Evolutionary conservation across 345 rosid species (phyloP).

Genomic region (Microcos paniculata): DNA sequence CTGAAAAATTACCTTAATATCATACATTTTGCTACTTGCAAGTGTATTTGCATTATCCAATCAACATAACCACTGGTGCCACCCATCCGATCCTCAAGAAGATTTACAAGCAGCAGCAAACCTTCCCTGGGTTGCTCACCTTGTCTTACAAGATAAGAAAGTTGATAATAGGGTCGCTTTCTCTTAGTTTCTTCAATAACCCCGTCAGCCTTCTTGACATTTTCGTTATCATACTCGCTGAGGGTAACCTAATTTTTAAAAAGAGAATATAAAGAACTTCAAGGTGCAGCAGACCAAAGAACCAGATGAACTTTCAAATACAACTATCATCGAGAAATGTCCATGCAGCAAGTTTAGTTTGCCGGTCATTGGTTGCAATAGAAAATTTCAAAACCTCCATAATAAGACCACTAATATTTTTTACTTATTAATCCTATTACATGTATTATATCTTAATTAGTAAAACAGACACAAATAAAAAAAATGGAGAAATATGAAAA

Average conservation of each 20-base stretch:
- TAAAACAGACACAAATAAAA: too few species aligned
- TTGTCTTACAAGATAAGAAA: slow-evolving; percentile 80
- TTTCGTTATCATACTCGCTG: slow-evolving; percentile 56
- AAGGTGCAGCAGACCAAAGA: too few species aligned
- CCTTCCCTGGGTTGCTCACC: slow-evolving; percentile 99
- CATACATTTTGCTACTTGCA: slow-evolving; percentile 80
- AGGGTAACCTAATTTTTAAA: slow-evolving; percentile 59
- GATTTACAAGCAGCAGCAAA: slow-evolving; percentile 68
- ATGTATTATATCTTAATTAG: too few species aligned
- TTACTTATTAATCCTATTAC: too few species aligned
- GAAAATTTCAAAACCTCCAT: too few species aligned
- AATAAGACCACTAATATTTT: too few species aligned
- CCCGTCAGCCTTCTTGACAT: slow-evolving; percentile 81
- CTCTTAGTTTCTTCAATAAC: slow-evolving; percentile 67
- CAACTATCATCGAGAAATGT: too few species aligned
- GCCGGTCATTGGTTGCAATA: too few species aligned
- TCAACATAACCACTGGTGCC: slow-evolving; percentile 77
- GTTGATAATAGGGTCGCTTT: slow-evolving; percentile 66
- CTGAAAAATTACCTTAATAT: slow-evolving; percentile 34
- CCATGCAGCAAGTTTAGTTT: too few species aligned
- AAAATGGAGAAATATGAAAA: too few species aligned
- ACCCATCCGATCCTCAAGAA: slow-evolving; percentile 78
- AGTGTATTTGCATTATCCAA: slow-evolving; percentile 84
- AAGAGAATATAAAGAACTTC: not conserved
- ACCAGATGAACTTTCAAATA: too few species aligned